Evolutionary conservation across 805 yeast species (phyloP), one percentile per base, ranked within the genome.

Genomic region (Lipomyces japonicus): DNA sequence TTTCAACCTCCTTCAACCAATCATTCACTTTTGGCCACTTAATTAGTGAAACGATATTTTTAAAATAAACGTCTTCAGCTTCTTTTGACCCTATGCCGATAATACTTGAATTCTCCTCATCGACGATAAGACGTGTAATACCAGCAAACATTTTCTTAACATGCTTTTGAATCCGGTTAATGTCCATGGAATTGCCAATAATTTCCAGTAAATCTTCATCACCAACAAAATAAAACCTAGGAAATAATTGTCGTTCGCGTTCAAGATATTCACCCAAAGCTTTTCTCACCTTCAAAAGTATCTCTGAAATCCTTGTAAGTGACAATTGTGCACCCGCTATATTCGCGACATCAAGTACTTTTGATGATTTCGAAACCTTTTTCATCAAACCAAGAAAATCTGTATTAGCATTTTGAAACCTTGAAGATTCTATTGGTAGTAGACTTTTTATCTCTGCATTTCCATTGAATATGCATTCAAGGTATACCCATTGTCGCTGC

Each of bases 171-270:
- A 82, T 71, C 4, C 72, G 57, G 1, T 40, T 37, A 1, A 78
- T 59, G 55, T 81, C 76, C 3, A 63, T 68, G 0, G 79, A 69
- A 44, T 82, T 76, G 2, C 97, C 96, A 31, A 91, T 76, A 35
- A 91, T 76, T 53, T 87, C 95, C 30, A 91, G 69, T 26, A 91
- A 68, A 63, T 91, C 96, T 52, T 89, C 96, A 63, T 91, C 91
- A 4, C 97, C 96, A 24, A 91, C 69, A 63, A 91, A 90, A 61
- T 83, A 89, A 48, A 89, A 82, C 41, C 97, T 73, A 0, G 96
- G 90, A 60, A 84, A 91, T 1, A 73, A 51, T 37, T 77, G 82
- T 55, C 97, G 71, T 63, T 90, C 95, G 34, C 76, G 77, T 59
- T 90, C 97, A 28, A 91, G 70, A 63, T 81, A 91, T 6, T 86